Base-by-base conservation (phyloP, 495 filamentous ascomycete species). In the Xylaria grammica region DNA sequence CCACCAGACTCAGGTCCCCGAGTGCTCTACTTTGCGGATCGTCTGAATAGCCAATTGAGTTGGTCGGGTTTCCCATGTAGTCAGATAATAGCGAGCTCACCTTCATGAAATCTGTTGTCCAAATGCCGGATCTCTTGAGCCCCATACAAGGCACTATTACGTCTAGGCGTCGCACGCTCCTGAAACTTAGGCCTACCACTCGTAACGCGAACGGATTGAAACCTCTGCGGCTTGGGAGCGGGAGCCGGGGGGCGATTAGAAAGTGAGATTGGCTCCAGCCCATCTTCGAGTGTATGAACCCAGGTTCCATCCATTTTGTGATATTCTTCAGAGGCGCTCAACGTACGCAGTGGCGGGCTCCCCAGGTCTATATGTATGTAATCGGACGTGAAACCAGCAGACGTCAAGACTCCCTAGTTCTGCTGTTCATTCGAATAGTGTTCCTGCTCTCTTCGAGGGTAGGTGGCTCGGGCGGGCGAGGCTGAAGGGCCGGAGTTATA, bases 171-270 rank as follows among this genome's bases (percentile, higher is more conserved):
- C n/a, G 38, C 40, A 15, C 32, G 50, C 7, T 63, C 60, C 48
- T 55, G 60, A 10, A 34, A 38, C 34, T 36, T 63, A 20, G 60
- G 40, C 22, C n/a, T 52, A 29, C 49, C 48, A 55, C 60, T 55
- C 7, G 60, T 26, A 15, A 63, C 38, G 29, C 60, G 60, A 20
- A 52, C 60, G 24, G 60, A 63, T 38, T 63, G 60, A 50, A 63
- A 63, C 48, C 60, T 55, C 60, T 55, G 60, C 15, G 60, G 60
- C 36, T 63, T 63, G 20, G 60, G 60, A 36, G 60, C 60, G 26
- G 60, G 60, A 6, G 20, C 29, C 5, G 60, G 60, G 0, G 48
- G 50, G 20, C 42, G 60, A 4, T 45, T 63, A 1, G 59, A 34
- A 4, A 62, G 59, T 15, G 59, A 62, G 38, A 63, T 8, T 3